Evolutionary conservation across 345 rosid species (phyloP).

Genomic region (Dipteronia sinensis): DNA sequence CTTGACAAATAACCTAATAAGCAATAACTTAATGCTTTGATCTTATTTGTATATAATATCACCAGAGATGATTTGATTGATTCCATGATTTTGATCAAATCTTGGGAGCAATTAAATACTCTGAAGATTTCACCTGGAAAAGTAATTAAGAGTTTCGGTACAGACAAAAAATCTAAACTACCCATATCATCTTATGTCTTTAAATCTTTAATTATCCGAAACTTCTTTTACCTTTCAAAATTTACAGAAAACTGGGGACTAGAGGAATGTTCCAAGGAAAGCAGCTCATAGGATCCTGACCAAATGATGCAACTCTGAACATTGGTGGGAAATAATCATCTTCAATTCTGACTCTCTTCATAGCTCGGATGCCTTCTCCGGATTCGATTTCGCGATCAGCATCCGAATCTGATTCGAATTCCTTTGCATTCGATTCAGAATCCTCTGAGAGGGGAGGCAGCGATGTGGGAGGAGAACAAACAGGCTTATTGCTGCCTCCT

Average conservation of each 20-base stretch:
- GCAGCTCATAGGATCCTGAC: slow-evolving; percentile 23
- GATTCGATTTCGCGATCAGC: slow-evolving; percentile 32
- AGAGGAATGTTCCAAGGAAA: slow-evolving; percentile 35
- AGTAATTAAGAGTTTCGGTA: too few relatives aligned
- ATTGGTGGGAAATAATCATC: slow-evolving; percentile 16
- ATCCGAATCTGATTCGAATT: slow-evolving; percentile 40
- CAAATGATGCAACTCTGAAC: slow-evolving; percentile 12
- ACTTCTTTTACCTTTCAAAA: background rate
- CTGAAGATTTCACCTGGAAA: background rate
- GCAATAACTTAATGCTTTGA: background rate
- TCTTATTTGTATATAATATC: background rate
- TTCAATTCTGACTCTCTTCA: slow-evolving; percentile 31
- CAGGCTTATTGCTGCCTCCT: slow-evolving; percentile 13
- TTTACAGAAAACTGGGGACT: slow-evolving; percentile 34
- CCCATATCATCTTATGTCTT: too few relatives aligned
- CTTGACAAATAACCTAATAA: background rate
- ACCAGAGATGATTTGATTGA: slow-evolving; percentile 1
- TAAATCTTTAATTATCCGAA: too few relatives aligned
- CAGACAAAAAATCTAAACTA: too few relatives aligned
- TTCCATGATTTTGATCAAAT: slow-evolving; percentile 1
- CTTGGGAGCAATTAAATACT: background rate
- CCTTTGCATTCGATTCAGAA: slow-evolving; percentile 49
- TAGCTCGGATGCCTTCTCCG: slow-evolving; percentile 26
- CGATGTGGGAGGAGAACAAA: slow-evolving; percentile 30
- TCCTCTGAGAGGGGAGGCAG: slow-evolving; percentile 54